Evolutionary conservation across 495 filamentous ascomycete genomes (phyloP).

Genomic region (Pyrenula massariospora): DNA sequence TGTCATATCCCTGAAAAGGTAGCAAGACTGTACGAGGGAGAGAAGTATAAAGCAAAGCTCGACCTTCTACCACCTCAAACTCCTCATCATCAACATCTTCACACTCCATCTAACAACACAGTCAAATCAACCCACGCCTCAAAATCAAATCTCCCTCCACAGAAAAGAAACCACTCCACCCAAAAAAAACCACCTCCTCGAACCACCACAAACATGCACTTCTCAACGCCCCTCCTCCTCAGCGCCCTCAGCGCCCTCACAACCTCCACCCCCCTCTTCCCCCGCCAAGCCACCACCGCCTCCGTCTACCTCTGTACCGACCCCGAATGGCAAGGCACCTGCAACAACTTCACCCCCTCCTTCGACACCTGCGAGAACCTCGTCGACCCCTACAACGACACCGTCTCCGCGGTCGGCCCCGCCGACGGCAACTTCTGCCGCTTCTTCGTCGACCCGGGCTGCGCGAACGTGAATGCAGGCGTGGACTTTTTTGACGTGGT

Average conservation of each 20-base stretch:
- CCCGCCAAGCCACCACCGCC: not conserved
- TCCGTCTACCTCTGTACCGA: not conserved
- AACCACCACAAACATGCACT: not conserved
- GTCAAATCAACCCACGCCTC: too few species aligned
- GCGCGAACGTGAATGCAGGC: not conserved
- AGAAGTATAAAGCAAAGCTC: not conserved
- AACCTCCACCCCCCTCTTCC: not conserved
- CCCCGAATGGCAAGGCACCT: not conserved
- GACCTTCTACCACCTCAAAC: not conserved
- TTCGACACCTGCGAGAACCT: not conserved
- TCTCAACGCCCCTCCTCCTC: not conserved
- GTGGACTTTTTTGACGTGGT: not conserved
- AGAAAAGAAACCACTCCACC: too few species aligned
- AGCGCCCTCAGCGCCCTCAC: not conserved
- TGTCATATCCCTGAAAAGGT: not conserved
- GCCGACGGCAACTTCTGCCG: not conserved
- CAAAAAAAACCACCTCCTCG: too few species aligned
- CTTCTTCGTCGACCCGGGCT: not conserved
- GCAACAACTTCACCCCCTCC: not conserved
- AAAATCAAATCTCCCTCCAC: too few species aligned
- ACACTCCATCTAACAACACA: too few species aligned
- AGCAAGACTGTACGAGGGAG: not conserved
- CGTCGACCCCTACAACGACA: not conserved
- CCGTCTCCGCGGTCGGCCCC: not conserved
- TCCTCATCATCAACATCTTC: not conserved